Evolutionary conservation across 2,329 filamentous ascomycete genomes (phyloP).

Genomic region (Verticillium zaregamsianum): DNA sequence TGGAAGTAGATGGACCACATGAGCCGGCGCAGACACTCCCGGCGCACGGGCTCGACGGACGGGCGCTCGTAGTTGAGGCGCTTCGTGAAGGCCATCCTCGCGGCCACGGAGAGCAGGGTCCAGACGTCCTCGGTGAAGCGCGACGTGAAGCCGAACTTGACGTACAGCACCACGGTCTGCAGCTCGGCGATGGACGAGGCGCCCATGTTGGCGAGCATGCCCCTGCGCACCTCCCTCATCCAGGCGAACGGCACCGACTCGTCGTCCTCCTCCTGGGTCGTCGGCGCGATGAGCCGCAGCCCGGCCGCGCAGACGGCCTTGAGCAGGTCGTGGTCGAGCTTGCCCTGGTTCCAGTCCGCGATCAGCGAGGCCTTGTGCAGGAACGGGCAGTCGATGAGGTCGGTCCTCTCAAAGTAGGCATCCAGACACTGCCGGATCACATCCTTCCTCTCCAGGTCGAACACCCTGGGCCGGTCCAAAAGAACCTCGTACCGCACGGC

Average conservation of each 20-base stretch:
- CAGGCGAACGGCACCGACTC: constrained; percentile 4
- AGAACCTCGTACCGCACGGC: not conserved
- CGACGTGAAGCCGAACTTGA: constrained; percentile 12
- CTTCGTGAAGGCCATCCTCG: constrained; percentile 19
- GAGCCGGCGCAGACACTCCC: constrained; percentile 18
- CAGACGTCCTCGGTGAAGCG: constrained; percentile 13
- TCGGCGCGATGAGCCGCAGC: not conserved
- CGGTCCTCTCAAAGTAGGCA: constrained; percentile 16
- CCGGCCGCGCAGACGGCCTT: constrained; percentile 17
- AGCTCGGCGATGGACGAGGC: constrained; percentile 10
- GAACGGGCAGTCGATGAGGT: constrained; percentile 13
- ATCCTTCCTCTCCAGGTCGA: not conserved
- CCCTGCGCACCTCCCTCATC: constrained; percentile 16
- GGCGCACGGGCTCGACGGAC: constrained; percentile 10
- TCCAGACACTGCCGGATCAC: constrained; percentile 8
- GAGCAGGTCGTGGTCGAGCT: constrained; percentile 14
- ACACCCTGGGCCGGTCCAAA: not conserved
- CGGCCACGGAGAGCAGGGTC: constrained; percentile 17
- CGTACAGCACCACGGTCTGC: constrained; percentile 15
- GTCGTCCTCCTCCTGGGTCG: not conserved
- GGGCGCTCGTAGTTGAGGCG: constrained; percentile 20
- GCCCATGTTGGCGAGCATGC: not conserved
- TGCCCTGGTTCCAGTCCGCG: constrained; percentile 18
- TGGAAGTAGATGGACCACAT: constrained; percentile 21
- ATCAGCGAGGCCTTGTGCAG: constrained; percentile 17